phyloP scores from a whole-genome alignment of 257 asterid species.

The Mentha longifolia region DNA sequence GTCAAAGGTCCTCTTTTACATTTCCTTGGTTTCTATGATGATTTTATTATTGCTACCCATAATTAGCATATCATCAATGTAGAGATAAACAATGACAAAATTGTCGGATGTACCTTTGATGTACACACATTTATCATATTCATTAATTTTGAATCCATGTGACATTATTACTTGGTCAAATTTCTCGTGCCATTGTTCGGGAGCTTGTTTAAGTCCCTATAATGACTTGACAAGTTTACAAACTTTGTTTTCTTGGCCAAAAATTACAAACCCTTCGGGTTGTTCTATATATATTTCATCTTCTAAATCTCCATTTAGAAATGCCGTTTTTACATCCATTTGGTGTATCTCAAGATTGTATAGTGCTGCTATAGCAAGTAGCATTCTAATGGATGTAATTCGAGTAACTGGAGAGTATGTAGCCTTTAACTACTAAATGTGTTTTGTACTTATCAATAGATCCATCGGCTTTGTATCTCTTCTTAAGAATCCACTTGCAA shows the following conservation, averaged over 20 bases:
- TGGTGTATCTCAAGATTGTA: background rate
- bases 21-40: background rate
- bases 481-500: background rate
- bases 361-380: background rate
- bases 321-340: background rate
- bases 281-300: background rate
- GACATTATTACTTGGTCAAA: background rate
- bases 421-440: background rate
- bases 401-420: background rate
- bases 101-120: background rate
- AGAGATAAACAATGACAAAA: background rate
- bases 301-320: background rate
- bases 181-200: background rate
- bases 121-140: background rate
- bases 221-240: background rate
- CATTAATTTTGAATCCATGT: too few relatives aligned
- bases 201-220: background rate
- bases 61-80: background rate
- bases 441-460: background rate
- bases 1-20: too few relatives aligned
- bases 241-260: background rate
- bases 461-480: background rate
- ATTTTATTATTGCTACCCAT: background rate
- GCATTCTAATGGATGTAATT: background rate
- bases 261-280: background rate